Evolutionary conservation across 1,284 basidiomycete genomes (phyloP), one percentile per base, ranked within the genome.

Genomic region (Wolfiporia cocos): DNA sequence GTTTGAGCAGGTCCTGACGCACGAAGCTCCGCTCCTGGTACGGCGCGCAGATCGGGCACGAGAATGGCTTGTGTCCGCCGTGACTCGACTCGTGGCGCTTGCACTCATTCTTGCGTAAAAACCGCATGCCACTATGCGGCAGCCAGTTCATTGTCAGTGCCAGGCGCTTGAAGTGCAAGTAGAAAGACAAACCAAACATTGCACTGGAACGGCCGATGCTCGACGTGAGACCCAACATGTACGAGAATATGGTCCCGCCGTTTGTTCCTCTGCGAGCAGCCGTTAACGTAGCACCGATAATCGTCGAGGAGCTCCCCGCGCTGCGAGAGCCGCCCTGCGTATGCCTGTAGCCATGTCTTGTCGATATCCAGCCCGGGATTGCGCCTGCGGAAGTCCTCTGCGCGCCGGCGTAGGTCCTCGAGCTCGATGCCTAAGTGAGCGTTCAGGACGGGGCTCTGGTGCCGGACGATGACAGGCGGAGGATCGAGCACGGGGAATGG

Each of bases 81-180:
- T 86, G 81, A 47, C 74, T 78, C 17, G 74, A 67, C 57, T 81
- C 79, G 48, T 85, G 81, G 26, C 82, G 71, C 55, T 81, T 84
- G 64, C 79, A 81, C 57, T 85, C 82, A 54, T 85, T 84, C 57
- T 80, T 83, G 45, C 81, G 74, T 43, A 82, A 56, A 62, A 85
- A 85, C 11, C 74, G 67, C 49, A 78, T 68, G 3, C 73, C 59
- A 53, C 81, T 84, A 39, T 11, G 21, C 39, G 41, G 34, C 34
- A 28, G 9, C 24, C 23, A 37, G n/a, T 14, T 10, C 33, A 20
- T 36, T 26, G 31, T 20, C 47, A n/a, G n/a, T n/a, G n/a, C n/a
- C n/a, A n/a, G n/a, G n/a, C n/a, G n/a, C n/a, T n/a, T n/a, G n/a
- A n/a, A n/a, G n/a, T n/a, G n/a, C n/a, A n/a, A n/a, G 21, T 9